Evolutionary conservation across 805 yeast species (phyloP).

Genomic region (Suhomyces sp.): DNA sequence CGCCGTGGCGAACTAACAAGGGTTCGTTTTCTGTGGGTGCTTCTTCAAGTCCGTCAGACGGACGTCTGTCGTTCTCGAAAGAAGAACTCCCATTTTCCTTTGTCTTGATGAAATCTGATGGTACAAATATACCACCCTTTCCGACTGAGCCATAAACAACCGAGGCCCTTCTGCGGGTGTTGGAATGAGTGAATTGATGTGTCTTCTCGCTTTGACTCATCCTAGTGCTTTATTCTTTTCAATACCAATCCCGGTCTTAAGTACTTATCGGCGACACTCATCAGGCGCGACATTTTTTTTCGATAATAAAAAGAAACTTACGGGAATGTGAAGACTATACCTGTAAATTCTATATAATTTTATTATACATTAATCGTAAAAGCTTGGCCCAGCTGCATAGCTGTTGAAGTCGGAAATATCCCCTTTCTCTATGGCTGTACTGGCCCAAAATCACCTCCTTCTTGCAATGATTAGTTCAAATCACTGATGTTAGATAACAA

Average conservation of each 20-base stretch:
- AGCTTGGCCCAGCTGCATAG: neutral
- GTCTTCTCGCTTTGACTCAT: slow-evolving; percentile 6
- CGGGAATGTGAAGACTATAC: neutral
- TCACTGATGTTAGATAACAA: slow-evolving; percentile 60
- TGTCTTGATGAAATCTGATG: slow-evolving; percentile 43
- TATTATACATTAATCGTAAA: neutral
- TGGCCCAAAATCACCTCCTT: neutral
- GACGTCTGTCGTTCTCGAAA: slow-evolving; percentile 13
- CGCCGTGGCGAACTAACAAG: slow-evolving; percentile 6
- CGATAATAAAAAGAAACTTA: neutral
- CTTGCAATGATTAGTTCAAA: slow-evolving; percentile 9
- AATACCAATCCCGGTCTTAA: neutral
- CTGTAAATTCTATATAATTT: neutral
- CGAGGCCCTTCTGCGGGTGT: slow-evolving; percentile 49
- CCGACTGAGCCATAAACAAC: slow-evolving; percentile 51
- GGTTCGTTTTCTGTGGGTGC: slow-evolving; percentile 11
- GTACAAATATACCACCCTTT: slow-evolving; percentile 50
- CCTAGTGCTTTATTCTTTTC: neutral
- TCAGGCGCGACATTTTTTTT: neutral
- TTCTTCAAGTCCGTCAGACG: slow-evolving; percentile 7
- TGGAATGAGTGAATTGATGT: slow-evolving; percentile 41
- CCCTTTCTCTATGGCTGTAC: neutral
- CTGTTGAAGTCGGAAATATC: neutral
- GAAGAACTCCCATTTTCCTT: slow-evolving; percentile 9
- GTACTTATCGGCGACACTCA: neutral